phyloP scores from a whole-genome alignment of 352 stramenopile genomes.

The Phytophthora rubi region DNA sequence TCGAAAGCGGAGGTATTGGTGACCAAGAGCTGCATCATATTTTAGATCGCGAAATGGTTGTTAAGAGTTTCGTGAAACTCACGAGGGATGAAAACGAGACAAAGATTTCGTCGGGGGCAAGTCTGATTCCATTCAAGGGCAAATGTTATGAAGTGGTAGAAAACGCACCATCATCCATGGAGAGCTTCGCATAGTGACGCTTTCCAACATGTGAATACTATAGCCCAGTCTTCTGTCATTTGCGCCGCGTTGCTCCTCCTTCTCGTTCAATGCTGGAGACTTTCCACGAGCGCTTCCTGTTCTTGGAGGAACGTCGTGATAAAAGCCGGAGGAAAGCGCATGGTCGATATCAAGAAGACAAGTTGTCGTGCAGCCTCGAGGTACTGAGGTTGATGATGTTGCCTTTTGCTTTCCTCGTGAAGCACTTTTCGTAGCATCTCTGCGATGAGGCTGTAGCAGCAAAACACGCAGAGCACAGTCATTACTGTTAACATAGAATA shows the following conservation, averaged over 20 bases:
- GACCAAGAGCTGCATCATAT: constrained; percentile 70
- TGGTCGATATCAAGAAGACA: constrained; percentile 67
- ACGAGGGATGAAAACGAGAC: constrained; percentile 31
- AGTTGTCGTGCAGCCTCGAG: constrained; percentile 60
- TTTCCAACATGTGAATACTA: constrained; percentile 33
- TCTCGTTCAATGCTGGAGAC: constrained; percentile 23
- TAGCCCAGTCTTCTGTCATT: not conserved
- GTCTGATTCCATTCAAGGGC: constrained; percentile 56
- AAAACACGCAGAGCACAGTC: too few relatives aligned
- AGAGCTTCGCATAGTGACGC: constrained; percentile 64
- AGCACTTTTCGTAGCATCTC: constrained; percentile 51
- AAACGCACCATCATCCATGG: constrained; percentile 60
- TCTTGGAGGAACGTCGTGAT: constrained; percentile 78
- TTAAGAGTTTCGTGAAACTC: constrained; percentile 75
- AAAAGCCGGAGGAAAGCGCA: constrained; percentile 61
- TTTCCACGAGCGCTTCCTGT: constrained; percentile 56
- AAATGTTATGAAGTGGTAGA: constrained; percentile 86
- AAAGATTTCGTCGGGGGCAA: constrained; percentile 9
- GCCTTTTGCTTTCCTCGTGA: constrained; percentile 32
- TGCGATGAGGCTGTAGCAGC: constrained; percentile 49
- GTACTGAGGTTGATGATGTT: constrained; percentile 33
- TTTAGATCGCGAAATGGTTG: constrained; percentile 71
- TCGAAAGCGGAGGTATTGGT: constrained; percentile 78
- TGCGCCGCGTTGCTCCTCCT: too few relatives aligned
- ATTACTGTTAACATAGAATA: too few relatives aligned